Base-by-base conservation (phyloP, 306 rosid species). In the Canavalia ensiformis region DNA sequence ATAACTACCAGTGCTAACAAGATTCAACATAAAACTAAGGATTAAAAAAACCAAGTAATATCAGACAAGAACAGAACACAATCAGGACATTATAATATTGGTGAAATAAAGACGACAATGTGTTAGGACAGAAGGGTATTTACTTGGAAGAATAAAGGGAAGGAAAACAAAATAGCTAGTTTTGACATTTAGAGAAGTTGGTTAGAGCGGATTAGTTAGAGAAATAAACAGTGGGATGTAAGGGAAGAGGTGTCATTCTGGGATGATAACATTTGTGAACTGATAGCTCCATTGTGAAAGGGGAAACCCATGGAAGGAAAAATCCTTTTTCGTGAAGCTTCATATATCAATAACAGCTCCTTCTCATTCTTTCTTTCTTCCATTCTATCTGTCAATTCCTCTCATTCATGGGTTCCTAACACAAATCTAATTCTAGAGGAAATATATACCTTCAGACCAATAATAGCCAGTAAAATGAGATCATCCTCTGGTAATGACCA, bases 401-500 rank as follows among this genome's bases (percentile, higher is more conserved):
- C 56, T 30, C 42, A 45, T 68, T 44, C 42, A 30, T 30, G 72
- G 54, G 18, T 10, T 68, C 74, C 28, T 37, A 68, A 68, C 18
- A 10, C 28, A 9, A 29, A 60, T 13, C 18, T 49, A 39, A 68
- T 56, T 75, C 58, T 39, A 41, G 42, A 67, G 46, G 45, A 73
- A 47, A 66, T 10, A 58, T 13, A 30, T 79, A 91, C 98, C 98
- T 94, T 94, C 66, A 94, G 76, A 75, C 98, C 98, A 74, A 94
- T 88, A 78, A 94, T 91, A 76, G 98, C 98, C 86, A 94, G 86
- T 82, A 94, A 87, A 69, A 88, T 75, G 74, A 94, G 98, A 82
- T 87, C 89, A 50, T 91, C 87, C 81, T 89, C 98, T n/a, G 98
- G 98, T 75, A 89, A 78, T 68, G 89, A 87, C 98, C 98, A 94